Base-by-base conservation (phyloP, 257 asterid species). In the Salvia rosmarinus region DNA sequence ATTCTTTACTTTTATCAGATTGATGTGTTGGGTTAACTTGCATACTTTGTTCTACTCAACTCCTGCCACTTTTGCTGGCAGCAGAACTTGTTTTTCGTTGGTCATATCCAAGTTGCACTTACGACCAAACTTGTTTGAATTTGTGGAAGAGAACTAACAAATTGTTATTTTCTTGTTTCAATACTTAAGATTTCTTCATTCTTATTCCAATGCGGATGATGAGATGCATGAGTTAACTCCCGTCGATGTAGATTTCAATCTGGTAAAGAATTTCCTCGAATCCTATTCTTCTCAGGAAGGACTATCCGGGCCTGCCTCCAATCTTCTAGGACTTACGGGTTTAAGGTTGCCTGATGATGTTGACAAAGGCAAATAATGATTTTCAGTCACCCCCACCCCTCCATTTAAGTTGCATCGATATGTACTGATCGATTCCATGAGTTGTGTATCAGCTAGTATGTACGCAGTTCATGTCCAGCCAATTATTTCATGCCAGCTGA, bases 271-370 rank as follows among this genome's bases (percentile, higher is more conserved):
- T 73, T 69, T 95, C 69, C 90, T 95, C 0, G 95, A 89, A 32
- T 95, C 98, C 0, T 87, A 82, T 81, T 87, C 98, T 28, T 88
- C 92, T 59, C 99, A 91, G 64, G 94, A 89, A 78, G 99, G 99
- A 50, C 77, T 86, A 79, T 85, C 99, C 2, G 99, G 99, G 37
- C 98, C 98, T 50, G 96, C 96, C 70, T 91, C 99, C 83, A 94
- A 89, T 82, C 83, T 91, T 68, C 83, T 89, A 6, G 98, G 98
- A 65, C 87, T 91, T 1, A 83, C 91, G 98, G 99, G 98, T 63
- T 69, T 91, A 39, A 83, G 78, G 78, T 83, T 95, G 78, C 97
- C 98, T 13, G 84, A 84, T 32, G 96, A 85, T 81, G 74, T 81
- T 74, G 84, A 76, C 64, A 90, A 90, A 75, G 79, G 82, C 49